Base-by-base conservation (phyloP, 2,329 filamentous ascomycete genomes). In the Calonectria pseudoturangicola region DNA sequence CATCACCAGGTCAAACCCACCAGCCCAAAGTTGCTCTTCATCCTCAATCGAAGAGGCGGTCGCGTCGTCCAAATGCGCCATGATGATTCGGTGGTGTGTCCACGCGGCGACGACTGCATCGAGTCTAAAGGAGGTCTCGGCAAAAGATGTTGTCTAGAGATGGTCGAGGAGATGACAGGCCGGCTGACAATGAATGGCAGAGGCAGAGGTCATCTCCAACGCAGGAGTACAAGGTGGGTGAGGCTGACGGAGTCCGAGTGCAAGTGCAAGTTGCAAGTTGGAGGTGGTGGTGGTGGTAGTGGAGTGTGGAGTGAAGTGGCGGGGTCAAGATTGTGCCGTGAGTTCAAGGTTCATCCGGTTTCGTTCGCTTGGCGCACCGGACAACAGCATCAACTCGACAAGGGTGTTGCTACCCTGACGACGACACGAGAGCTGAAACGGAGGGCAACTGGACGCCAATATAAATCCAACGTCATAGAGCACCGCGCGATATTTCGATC, bases 21-120 rank as follows among this genome's bases (percentile, higher is more conserved):
- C 94, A 85, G 92, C 89, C 96, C 95, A 98, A 87, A 98, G 95
- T 85, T 96, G 93, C 84, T 95, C 91, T 86, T 95, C 94, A 84
- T 92, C 93, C 85, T 96, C 93, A 84, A 94, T 89, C 21, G 66
- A 43, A 82, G 88, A 89, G 84, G 91, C 90, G 79, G 89, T 89
- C 81, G 90, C 72, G 71, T 80, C 81, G 72, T 95, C 93, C 85
- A 91, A 90, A 86, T 94, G 86, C 79, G 87, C 86, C 89, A 90
- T 90, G 80, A 79, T 87, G 81, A 13, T 78, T 80, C 78, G 75
- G 77, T 79, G 75, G 70, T 71, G 71, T 75, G 74, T 66, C 74
- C 74, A 69, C 71, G 70, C 76, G 74, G 76, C 80, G 70, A 75
- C 78, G 80, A 81, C 82, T 72, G 82, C 84, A 85, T 85, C 80